phyloP scores from a whole-genome alignment of 257 asterid genomes.

The Rhazya stricta region DNA sequence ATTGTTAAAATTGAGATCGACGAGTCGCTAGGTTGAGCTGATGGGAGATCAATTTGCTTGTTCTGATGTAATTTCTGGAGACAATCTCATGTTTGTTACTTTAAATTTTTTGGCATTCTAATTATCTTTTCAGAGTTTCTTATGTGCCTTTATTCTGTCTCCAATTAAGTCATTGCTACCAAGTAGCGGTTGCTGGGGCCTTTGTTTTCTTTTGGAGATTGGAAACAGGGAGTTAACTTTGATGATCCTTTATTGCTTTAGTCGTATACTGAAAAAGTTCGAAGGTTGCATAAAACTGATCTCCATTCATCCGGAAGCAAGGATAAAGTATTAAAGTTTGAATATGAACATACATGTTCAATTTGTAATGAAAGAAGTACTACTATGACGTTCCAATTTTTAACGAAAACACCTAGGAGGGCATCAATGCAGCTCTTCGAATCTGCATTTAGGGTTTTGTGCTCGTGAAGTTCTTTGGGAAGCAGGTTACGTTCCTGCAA shows the following conservation, averaged over 20 bases:
- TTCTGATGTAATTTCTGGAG: constrained; percentile 10
- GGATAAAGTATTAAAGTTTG: too few species aligned
- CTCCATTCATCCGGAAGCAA: too few species aligned
- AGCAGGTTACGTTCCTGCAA: neutral
- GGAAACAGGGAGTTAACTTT: too few species aligned
- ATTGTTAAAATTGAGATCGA: constrained; percentile 69
- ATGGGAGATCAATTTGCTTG: neutral
- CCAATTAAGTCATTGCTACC: neutral
- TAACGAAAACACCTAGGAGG: too few species aligned
- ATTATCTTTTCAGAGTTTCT: neutral
- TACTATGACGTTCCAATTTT: too few species aligned
- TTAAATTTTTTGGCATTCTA: neutral
- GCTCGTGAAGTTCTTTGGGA: neutral
- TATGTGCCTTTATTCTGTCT: neutral
- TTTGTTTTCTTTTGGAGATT: too few species aligned
- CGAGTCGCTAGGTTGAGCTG: constrained; percentile 36
- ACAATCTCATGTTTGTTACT: neutral
- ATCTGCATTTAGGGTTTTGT: neutral
- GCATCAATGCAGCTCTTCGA: neutral
- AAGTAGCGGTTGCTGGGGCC: too few species aligned
- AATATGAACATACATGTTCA: too few species aligned
- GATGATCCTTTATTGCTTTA: too few species aligned
- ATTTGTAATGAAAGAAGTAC: too few species aligned
- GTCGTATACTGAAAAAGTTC: too few species aligned
- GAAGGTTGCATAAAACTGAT: too few species aligned